phyloP scores from a whole-genome alignment of 306 rosid species.

The Pyrus betulifolia region DNA sequence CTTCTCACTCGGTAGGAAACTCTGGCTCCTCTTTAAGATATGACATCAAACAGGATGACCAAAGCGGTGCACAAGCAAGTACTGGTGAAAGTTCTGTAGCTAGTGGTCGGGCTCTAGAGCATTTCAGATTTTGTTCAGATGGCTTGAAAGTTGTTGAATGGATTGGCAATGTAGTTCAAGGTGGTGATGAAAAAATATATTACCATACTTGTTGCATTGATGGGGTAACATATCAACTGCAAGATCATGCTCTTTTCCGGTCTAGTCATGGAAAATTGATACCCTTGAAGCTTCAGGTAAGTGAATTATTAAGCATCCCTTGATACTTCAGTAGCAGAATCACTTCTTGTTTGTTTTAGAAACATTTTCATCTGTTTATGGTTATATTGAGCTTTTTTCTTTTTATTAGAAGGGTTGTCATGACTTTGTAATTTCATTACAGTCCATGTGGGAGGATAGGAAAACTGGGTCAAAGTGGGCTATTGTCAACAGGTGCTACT shows the following conservation, averaged over 20 bases:
- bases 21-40: slow-evolving; percentile 20
- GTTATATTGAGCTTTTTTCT: neutral
- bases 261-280: slow-evolving; percentile 47
- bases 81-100: slow-evolving; percentile 42
- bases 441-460: slow-evolving; percentile 91
- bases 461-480: slow-evolving; percentile 68
- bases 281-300: slow-evolving; percentile 83
- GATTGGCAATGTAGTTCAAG: slow-evolving; percentile 48
- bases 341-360: slow-evolving; percentile 15
- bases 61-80: slow-evolving; percentile 35
- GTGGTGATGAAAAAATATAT: slow-evolving; percentile 42
- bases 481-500: slow-evolving; percentile 57
- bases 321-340: slow-evolving; percentile 6
- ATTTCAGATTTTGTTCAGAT: slow-evolving; percentile 32
- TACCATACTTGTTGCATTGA: slow-evolving; percentile 57
- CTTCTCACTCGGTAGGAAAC: slow-evolving; percentile 34
- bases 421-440: slow-evolving; percentile 29
- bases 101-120: slow-evolving; percentile 29
- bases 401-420: neutral
- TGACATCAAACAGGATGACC: slow-evolving; percentile 43
- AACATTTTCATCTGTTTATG: slow-evolving; percentile 2
- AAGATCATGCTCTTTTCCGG: slow-evolving; percentile 61
- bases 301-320: slow-evolving; percentile 26
- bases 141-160: slow-evolving; percentile 57
- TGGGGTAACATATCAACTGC: slow-evolving; percentile 63